These are phyloP conservation scores for Stagonosporopsis cucurbitacearum DNA, from an alignment of 2,329 filamentous ascomycete species.

Conservation along the genomic window DNA sequence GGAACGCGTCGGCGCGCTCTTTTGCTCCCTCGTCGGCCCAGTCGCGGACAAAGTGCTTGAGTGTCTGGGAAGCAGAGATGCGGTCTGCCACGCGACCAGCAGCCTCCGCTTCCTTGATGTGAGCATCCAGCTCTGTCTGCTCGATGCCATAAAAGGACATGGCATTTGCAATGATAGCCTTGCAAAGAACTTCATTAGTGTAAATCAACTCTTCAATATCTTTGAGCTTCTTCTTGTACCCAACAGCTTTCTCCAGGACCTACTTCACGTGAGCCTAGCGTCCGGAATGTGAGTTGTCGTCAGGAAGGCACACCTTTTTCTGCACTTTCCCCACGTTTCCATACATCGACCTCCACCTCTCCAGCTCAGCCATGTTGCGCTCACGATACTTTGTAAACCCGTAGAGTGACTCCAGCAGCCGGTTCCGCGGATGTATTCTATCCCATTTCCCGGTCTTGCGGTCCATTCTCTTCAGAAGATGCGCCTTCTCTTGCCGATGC, in stretches of 20 bases:
- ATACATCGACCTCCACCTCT: slow-evolving; percentile 33
- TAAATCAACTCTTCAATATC: slow-evolving; percentile 53
- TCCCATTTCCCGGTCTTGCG: slow-evolving; percentile 29
- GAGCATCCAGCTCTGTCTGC: slow-evolving; percentile 54
- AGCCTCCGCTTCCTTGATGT: slow-evolving; percentile 50
- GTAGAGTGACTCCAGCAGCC: slow-evolving; percentile 31
- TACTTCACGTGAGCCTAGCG: slow-evolving; percentile 6
- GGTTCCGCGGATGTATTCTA: slow-evolving; percentile 25
- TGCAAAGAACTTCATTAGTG: slow-evolving; percentile 56
- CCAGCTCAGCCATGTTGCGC: slow-evolving; percentile 28
- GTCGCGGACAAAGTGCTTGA: slow-evolving; percentile 66
- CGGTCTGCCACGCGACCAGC: slow-evolving; percentile 51
- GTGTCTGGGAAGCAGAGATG: slow-evolving; percentile 58
- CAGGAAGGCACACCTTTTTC: slow-evolving; percentile 22
- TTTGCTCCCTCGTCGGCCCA: slow-evolving; percentile 59
- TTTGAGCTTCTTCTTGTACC: slow-evolving; percentile 52
- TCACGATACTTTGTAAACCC: slow-evolving; percentile 29
- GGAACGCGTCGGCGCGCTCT: slow-evolving; percentile 54
- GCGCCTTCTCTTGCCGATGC: slow-evolving; percentile 29
- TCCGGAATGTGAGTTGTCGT: too few relatives aligned
- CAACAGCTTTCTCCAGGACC: slow-evolving; percentile 27
- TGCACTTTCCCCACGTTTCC: slow-evolving; percentile 32
- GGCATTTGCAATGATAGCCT: slow-evolving; percentile 55
- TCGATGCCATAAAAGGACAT: slow-evolving; percentile 57
- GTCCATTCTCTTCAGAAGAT: slow-evolving; percentile 28